Conservation (phyloP, 495 filamentous ascomycete species). For the Letharia lupina region DNA sequence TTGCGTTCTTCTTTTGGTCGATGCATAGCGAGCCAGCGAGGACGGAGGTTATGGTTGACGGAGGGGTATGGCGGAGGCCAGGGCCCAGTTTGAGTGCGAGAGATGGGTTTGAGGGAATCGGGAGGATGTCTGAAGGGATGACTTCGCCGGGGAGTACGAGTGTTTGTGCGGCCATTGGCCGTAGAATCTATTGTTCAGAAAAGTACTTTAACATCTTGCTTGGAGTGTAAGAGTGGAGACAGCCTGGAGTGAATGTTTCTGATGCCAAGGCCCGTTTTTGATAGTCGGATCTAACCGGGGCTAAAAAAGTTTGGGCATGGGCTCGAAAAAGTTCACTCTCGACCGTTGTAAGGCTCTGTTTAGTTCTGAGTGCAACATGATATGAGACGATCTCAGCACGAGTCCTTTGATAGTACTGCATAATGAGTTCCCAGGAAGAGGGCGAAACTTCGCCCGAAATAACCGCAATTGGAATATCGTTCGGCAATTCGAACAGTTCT, state of each 20-base stretch:
- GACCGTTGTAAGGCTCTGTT: neutral
- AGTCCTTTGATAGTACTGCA: neutral
- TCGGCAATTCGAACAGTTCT: conserved; percentile 96
- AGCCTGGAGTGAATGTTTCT: neutral
- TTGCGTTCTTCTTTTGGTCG: conserved; percentile 67
- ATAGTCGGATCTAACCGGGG: conserved; percentile 23
- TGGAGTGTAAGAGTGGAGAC: neutral
- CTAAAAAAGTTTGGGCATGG: conserved; percentile 17
- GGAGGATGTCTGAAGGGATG: conserved; percentile 51
- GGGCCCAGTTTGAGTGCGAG: conserved; percentile 74
- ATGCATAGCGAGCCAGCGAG: conserved; percentile 70
- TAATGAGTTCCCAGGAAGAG: conserved; percentile 7
- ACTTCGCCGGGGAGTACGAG: conserved; percentile 74
- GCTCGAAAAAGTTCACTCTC: neutral
- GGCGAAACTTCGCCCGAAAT: conserved; percentile 14
- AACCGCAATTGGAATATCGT: conserved; percentile 82
- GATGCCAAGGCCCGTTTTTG: conserved; percentile 5
- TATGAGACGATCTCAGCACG: neutral
- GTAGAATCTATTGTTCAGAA: neutral
- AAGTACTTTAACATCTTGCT: neutral
- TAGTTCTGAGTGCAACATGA: neutral
- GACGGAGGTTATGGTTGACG: conserved; percentile 60
- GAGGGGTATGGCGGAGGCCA: conserved; percentile 67
- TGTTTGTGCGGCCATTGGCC: conserved; percentile 34
- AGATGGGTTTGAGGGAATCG: conserved; percentile 52